Conservation (phyloP, 352 stramenopile genomes). For the Saprolegnia diclina region DNA sequence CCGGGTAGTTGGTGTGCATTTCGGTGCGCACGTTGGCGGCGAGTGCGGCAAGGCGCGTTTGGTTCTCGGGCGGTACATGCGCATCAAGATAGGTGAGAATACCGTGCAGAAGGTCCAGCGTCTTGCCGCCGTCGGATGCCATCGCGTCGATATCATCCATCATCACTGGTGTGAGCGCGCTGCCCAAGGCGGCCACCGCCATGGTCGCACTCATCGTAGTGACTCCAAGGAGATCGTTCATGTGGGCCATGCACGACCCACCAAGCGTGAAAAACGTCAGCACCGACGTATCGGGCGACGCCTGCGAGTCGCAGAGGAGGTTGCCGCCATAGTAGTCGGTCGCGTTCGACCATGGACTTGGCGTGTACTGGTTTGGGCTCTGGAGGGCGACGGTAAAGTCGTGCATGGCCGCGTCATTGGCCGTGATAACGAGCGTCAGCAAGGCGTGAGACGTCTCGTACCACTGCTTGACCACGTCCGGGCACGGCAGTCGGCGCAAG, state of each 20-base stretch:
- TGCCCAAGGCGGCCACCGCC: background rate
- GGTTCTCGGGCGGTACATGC: background rate
- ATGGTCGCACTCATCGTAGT: background rate
- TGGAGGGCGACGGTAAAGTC: background rate
- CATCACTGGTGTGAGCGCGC: background rate
- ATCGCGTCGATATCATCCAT: background rate
- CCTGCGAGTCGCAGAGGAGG: background rate
- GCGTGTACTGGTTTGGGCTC: background rate
- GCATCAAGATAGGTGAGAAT: background rate
- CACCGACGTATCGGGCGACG: background rate
- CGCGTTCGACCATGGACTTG: background rate
- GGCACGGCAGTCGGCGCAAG: background rate
- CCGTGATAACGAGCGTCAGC: background rate
- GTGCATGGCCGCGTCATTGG: background rate
- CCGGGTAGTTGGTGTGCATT: background rate
- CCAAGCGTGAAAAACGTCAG: background rate
- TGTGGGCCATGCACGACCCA: background rate
- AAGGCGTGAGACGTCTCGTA: background rate
- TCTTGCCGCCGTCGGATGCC: background rate
- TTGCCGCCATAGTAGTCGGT: background rate
- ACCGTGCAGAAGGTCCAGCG: background rate
- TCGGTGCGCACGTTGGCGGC: background rate
- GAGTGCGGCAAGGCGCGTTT: background rate
- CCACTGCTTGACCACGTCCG: background rate
- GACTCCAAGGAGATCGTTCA: background rate